Conservation (phyloP, 768 basidiomycete genomes). For the Crepidotus variabilis region DNA sequence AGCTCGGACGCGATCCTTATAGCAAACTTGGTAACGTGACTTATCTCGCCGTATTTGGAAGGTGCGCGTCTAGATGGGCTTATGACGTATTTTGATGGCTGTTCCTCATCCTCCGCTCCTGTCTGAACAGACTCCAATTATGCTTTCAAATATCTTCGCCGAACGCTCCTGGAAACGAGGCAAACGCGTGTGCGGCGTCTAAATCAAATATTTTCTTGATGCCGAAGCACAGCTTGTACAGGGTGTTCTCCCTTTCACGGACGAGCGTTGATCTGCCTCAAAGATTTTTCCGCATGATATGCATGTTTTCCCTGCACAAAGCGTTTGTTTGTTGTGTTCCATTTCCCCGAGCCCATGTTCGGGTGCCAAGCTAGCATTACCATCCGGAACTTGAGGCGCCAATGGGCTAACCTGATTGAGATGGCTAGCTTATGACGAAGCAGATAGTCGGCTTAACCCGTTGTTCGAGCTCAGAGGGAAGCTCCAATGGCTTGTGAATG, state of each 20-base stretch:
- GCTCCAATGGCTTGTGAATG: background rate
- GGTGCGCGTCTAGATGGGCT: slow-evolving; percentile 10
- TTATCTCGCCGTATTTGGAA: slow-evolving; percentile 11
- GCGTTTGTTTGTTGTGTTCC: background rate
- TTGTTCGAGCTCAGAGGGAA: background rate
- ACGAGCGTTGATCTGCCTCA: background rate
- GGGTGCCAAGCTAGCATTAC: background rate
- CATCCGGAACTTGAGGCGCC: background rate
- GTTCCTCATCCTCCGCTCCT: background rate
- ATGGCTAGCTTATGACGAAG: background rate
- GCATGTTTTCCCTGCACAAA: background rate
- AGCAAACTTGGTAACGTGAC: slow-evolving; percentile 18
- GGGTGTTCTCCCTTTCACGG: background rate
- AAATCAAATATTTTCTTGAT: background rate
- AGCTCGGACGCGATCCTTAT: slow-evolving; percentile 18
- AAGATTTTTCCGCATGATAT: background rate
- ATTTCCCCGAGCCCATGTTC: background rate
- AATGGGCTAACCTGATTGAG: background rate
- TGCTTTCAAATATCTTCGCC: background rate
- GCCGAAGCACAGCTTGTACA: background rate
- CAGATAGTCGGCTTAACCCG: background rate
- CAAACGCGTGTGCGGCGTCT: slow-evolving; percentile 15
- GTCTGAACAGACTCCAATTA: slow-evolving; percentile 5
- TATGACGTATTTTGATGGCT: slow-evolving; percentile 18
- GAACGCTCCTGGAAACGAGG: slow-evolving; percentile 15